A percentile compares a stretch with the other conserved stretches of the same genome.
Evolutionary conservation across 768 basidiomycete genomes (phyloP).

Genomic region (Artomyces pyxidatus): DNA sequence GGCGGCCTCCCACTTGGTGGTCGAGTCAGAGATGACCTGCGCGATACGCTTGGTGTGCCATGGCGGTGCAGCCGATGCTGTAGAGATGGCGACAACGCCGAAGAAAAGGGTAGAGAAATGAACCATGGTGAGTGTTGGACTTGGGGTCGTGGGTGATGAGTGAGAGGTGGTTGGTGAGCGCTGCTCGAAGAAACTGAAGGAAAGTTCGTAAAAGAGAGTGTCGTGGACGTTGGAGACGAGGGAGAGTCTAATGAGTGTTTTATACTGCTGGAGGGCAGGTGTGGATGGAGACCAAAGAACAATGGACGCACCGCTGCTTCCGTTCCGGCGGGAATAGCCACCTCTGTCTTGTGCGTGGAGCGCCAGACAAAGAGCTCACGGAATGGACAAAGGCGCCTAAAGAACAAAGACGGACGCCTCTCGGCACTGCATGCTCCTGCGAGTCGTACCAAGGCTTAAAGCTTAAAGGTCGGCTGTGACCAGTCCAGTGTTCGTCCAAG

Average conservation of each 20-base stretch:
- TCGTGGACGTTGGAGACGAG: background rate
- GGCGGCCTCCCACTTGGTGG: conserved; percentile 37
- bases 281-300: background rate
- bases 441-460: no score
- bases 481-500: no score
- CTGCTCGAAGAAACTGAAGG: background rate
- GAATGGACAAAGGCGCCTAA: no score
- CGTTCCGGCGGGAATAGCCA: background rate
- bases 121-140: conserved; percentile 22
- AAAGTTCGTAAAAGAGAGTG: background rate
- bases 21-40: conserved; percentile 34
- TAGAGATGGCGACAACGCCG: conserved; percentile 25
- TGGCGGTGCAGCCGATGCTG: conserved; percentile 29
- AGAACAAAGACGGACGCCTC: no score
- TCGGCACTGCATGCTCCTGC: no score
- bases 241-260: background rate
- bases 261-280: background rate
- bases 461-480: no score
- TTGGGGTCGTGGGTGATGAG: background rate
- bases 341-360: no score
- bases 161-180: background rate
- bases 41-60: conserved; percentile 35
- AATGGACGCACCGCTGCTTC: background rate
- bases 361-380: no score
- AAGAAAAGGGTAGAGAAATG: conserved; percentile 24